Evolutionary conservation across 129 eudicot species (phyloP), one percentile per base, ranked within the genome.

Genomic region (Rutidosis leptorrhynchoides): DNA sequence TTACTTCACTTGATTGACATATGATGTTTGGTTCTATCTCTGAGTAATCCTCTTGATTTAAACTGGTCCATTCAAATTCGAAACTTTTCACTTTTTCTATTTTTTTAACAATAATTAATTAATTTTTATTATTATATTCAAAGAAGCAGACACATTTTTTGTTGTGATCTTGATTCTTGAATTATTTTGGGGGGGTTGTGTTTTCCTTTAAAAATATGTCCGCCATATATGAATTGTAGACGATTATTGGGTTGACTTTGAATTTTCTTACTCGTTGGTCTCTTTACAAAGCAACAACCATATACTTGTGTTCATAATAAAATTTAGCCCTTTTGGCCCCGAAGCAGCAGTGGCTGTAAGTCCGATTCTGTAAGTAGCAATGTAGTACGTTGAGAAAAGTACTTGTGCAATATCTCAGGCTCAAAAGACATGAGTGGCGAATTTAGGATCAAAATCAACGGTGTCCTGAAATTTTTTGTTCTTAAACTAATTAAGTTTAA

Each of bases 221-320:
- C 23, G 42, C 48, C 45, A 57, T n/a, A n/a, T n/a, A n/a, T 56
- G 61, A 45, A 58, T 49, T 23, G 37, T 4, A 11, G 62, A 75
- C 60, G 58, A 68, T 67, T 68, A 26, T 4, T 68, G 64, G 43
- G 74, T 75, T 75, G 74, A 75, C 80, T 75, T 68, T 62, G 64
- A 43, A 43, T 28, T 26, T 67, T 67, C 24, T 46, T 22, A 23
- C 14, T 59, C 10, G 30, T 12, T 67, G 45, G 55, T 66, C 55
- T 69, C 43, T 69, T 42, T 26, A 57, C 42, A 12, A 58, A 22
- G 45, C 14, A 59, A 58, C 46, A 66, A 27, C 54, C 55, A 29
- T 58, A 59, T 27, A 37, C 59, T 68, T 27, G 26, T 75, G 32
- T 68, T 56, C 55, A 49, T 65, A 30, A 54, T 73, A 56, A 55